Evolutionary conservation across 2,329 filamentous ascomycete genomes (phyloP).

Genomic region (Fusarium beomiforme): DNA sequence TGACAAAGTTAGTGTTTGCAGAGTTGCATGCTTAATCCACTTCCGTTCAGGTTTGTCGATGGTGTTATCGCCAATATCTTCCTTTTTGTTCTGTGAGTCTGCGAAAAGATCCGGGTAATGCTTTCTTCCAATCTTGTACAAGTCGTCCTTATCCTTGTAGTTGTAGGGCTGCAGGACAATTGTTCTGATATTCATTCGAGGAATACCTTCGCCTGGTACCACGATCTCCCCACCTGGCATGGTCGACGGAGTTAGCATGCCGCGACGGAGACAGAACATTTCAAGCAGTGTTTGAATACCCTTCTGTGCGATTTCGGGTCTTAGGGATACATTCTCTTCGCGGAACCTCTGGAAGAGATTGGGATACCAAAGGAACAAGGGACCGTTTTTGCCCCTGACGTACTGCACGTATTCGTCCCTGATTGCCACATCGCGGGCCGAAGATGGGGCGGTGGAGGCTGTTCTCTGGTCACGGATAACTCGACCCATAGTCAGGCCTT

Average conservation of each 20-base stretch:
- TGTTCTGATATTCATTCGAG: rapidly evolving
- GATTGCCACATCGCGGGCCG: background rate
- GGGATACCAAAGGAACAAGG: rapidly evolving
- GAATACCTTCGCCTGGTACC: rapidly evolving
- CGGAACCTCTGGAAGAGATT: rapidly evolving
- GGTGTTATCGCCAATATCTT: background rate
- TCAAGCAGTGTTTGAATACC: background rate
- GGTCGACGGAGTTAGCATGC: rapidly evolving
- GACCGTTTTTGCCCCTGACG: rapidly evolving
- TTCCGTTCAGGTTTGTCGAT: background rate
- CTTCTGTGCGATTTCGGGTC: rapidly evolving
- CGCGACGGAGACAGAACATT: background rate
- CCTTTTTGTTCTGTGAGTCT: background rate
- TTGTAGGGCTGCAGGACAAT: rapidly evolving
- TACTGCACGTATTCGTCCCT: rapidly evolving
- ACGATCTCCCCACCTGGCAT: rapidly evolving
- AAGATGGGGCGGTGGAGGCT: rapidly evolving
- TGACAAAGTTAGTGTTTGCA: background rate
- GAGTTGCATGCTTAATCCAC: background rate
- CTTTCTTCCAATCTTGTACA: rapidly evolving
- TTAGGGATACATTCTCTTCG: rapidly evolving
- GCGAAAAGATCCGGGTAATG: background rate
- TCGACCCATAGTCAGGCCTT: background rate
- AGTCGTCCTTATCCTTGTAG: rapidly evolving
- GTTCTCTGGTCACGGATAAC: background rate